These are phyloP conservation scores for Cydonia oblonga DNA, from an alignment of 331 rosid species.

Conservation along the genomic window DNA sequence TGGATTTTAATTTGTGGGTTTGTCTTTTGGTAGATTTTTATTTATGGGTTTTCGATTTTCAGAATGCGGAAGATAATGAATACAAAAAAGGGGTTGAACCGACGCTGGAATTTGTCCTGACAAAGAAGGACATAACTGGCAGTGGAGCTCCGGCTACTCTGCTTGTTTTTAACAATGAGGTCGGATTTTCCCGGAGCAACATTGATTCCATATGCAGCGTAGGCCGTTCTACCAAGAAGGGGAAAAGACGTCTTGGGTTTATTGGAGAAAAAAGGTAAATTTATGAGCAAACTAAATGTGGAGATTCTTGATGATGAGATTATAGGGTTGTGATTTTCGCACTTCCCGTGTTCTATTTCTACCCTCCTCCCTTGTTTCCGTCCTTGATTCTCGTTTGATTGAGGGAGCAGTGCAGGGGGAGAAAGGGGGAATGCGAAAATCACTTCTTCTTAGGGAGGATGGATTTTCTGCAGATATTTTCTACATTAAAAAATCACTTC, in stretches of 20 bases:
- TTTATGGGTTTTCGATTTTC: not conserved
- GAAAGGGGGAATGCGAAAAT: no score
- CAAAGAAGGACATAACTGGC: slow-evolving; percentile 8
- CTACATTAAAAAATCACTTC: not conserved
- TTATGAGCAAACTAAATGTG: not conserved
- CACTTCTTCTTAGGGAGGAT: no score
- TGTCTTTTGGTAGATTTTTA: not conserved
- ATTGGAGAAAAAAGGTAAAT: slow-evolving; percentile 17
- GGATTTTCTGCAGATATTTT: no score
- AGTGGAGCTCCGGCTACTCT: slow-evolving; percentile 11
- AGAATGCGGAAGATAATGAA: slow-evolving; percentile 13
- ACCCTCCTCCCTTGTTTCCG: no score
- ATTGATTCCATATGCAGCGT: slow-evolving; percentile 13
- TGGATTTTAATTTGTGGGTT: not conserved
- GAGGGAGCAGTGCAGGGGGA: no score
- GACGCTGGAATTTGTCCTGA: slow-evolving; percentile 13
- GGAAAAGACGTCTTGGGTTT: not conserved
- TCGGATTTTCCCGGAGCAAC: slow-evolving; percentile 8
- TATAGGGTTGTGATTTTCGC: no score
- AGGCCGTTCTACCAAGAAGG: slow-evolving; percentile 14
- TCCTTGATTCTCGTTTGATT: no score
- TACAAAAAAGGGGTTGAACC: not conserved
- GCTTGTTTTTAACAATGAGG: slow-evolving; percentile 14
- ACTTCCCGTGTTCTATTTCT: no score
- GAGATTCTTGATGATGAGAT: not conserved